Base-by-base conservation (phyloP, 805 yeast genomes). In the Lipomyces spencermartinsiae region DNA sequence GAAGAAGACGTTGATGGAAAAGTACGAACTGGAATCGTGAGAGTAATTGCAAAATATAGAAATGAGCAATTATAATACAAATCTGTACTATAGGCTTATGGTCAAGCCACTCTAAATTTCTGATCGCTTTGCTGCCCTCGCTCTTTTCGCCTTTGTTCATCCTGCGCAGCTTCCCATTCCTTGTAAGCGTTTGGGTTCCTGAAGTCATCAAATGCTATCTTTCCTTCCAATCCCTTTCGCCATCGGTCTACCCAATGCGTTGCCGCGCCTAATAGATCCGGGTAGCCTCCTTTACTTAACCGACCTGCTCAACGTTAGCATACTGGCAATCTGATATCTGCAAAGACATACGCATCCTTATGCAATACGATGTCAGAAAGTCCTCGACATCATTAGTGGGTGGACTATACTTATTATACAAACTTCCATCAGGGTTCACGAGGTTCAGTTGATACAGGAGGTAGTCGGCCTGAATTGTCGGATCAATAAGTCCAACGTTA, bases 381-480 rank as follows among this genome's bases (percentile, higher is more conserved):
- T 82, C 85, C 64, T 85, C 83, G 1, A 92, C 81, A 70, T 88
- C 85, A 76, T 93, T 93, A 0, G 97, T 91, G 0, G 97, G 97
- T 39, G 81, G 79, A 9, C 79, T 72, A 71, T 86, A 77, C 73
- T 82, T 88, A 61, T 83, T 81, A 73, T 87, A 87, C 9, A 78
- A 76, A 10, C 72, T 66, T 4, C 77, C 77, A 46, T 67, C 71
- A 10, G 79, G 79, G 56, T 78, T 71, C 29, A 73, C 71, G 53
- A 65, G 55, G 68, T 95, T 94, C 79, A 93, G 79, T 29, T 90
- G 79, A 74, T 83, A 95, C 35, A 94, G 81, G 46, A 94, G 79
- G 76, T 90, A 94, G 76, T 94, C 98, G 0, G 97, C 97, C 63
- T 89, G 91, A 39, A 92, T 84, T 2, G 90, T 87, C 0, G 97